Evolutionary conservation across 208 protist genomes (phyloP).

Genomic region (Trypanosoma caninum): DNA sequence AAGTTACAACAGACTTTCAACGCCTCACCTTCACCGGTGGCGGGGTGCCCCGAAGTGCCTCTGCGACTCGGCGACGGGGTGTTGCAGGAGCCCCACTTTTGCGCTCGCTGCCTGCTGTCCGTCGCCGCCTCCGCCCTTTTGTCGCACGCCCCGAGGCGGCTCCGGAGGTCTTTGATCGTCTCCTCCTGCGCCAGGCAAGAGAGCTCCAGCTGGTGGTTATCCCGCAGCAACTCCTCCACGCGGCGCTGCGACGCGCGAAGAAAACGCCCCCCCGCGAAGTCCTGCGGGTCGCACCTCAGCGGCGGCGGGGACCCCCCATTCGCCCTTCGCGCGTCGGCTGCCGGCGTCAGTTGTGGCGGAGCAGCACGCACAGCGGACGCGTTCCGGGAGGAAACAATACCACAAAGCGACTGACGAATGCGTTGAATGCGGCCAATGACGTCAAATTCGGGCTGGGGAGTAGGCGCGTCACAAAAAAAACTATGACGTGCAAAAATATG

Average conservation of each 20-base stretch:
- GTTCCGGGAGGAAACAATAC: constrained; percentile 28
- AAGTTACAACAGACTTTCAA: not conserved
- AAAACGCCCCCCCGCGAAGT: constrained; percentile 5
- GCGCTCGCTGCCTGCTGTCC: not conserved
- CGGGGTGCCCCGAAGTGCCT: not conserved
- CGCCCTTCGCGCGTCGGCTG: not conserved
- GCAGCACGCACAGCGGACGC: constrained; percentile 7
- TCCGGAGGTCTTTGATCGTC: constrained; percentile 1
- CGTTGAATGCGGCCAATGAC: constrained; percentile 26
- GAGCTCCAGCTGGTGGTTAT: constrained; percentile 27
- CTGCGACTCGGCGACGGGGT: constrained; percentile 7
- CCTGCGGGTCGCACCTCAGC: not conserved
- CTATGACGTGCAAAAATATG: constrained; percentile 3
- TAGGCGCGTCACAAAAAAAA: not conserved
- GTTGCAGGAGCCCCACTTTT: constrained; percentile 10
- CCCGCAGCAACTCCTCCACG: constrained; percentile 23
- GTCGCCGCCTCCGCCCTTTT: not conserved
- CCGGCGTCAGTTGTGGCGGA: not conserved
- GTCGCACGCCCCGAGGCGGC: too few species aligned
- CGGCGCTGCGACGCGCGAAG: constrained; percentile 19
- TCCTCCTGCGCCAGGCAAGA: constrained; percentile 25
- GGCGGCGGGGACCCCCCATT: not conserved
- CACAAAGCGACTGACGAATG: constrained; percentile 22
- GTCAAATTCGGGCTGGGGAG: not conserved
- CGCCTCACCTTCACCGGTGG: not conserved